Conservation (phyloP, 2,329 filamentous ascomycete genomes). For the Bipolaris bicolor region DNA sequence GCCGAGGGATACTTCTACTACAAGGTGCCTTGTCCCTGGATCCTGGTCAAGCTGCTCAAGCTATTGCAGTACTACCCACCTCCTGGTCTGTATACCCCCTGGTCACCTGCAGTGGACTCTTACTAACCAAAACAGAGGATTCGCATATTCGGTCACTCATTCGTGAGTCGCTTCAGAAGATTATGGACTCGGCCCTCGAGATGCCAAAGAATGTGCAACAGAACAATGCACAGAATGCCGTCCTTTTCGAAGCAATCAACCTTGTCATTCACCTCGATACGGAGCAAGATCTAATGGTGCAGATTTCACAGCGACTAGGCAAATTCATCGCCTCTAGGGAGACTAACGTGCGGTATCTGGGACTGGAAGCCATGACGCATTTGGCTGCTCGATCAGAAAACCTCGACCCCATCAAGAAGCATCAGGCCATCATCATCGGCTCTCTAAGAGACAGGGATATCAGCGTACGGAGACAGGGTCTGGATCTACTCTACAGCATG, state of each 20-base stretch:
- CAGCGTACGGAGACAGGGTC: slow-evolving; percentile 91
- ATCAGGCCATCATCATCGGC: slow-evolving; percentile 93
- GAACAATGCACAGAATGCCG: slow-evolving; percentile 98
- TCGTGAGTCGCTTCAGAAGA: slow-evolving; percentile 86
- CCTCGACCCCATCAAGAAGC: slow-evolving; percentile 95
- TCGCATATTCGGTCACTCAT: slow-evolving; percentile 91
- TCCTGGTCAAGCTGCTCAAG: slow-evolving; percentile 92
- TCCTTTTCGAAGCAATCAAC: slow-evolving; percentile 98
- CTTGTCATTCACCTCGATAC: slow-evolving; percentile 97
- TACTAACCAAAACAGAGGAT: slow-evolving; percentile 68
- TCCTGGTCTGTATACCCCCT: slow-evolving; percentile 65
- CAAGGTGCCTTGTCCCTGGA: slow-evolving; percentile 98
- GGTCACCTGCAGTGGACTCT: slow-evolving; percentile 7
- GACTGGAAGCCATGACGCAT: slow-evolving; percentile 97
- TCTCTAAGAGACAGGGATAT: slow-evolving; percentile 96
- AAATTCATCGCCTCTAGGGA: slow-evolving; percentile 97
- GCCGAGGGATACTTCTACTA: slow-evolving; percentile 95
- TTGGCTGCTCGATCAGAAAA: slow-evolving; percentile 92
- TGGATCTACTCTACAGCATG: slow-evolving; percentile 99
- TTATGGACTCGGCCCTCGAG: slow-evolving; percentile 89
- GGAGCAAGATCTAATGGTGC: slow-evolving; percentile 91
- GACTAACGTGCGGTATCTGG: slow-evolving; percentile 95
- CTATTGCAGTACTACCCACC: slow-evolving; percentile 95
- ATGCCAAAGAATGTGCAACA: slow-evolving; percentile 98
- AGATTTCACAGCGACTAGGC: slow-evolving; percentile 87